Evolutionary conservation across 108 stramenopile species (phyloP).

Genomic region (Skeletonema potamos): DNA sequence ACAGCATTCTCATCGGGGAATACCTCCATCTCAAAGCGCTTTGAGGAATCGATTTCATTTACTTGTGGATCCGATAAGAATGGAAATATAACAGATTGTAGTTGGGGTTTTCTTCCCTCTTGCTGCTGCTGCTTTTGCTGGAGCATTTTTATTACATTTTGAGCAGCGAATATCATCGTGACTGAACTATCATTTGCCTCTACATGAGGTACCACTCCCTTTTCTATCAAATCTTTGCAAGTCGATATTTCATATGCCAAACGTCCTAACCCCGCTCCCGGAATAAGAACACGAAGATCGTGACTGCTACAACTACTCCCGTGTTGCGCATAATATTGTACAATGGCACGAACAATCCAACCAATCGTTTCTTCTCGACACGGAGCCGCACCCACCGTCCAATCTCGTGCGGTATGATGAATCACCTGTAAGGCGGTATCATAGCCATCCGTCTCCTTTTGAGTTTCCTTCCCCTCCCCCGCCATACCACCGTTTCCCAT

Average conservation of each 20-base stretch:
- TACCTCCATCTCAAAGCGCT: slow-evolving; percentile 46
- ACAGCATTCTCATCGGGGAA: slow-evolving; percentile 51
- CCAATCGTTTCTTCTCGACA: slow-evolving; percentile 23
- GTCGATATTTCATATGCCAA: slow-evolving; percentile 58
- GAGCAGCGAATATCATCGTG: slow-evolving; percentile 62
- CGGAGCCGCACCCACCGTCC: slow-evolving; percentile 40
- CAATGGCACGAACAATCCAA: slow-evolving; percentile 19
- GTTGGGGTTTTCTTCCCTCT: neutral
- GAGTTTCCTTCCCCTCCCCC: neutral
- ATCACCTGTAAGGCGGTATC: slow-evolving; percentile 61
- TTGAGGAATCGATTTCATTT: slow-evolving; percentile 67
- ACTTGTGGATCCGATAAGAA: slow-evolving; percentile 55
- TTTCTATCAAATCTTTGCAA: neutral
- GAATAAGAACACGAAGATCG: slow-evolving; percentile 48
- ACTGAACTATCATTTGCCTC: slow-evolving; percentile 75
- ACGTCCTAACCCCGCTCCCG: slow-evolving; percentile 72
- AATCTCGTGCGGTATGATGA: slow-evolving; percentile 76
- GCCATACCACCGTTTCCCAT: slow-evolving; percentile 23
- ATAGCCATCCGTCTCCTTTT: slow-evolving; percentile 40
- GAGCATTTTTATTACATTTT: slow-evolving; percentile 31
- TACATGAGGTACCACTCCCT: slow-evolving; percentile 30
- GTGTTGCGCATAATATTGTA: neutral
- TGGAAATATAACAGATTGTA: slow-evolving; percentile 40
- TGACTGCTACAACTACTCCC: neutral
- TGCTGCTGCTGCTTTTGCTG: slow-evolving; percentile 1